phyloP scores from a whole-genome alignment of 441 rosid species.

The Jatropha podagrica region DNA sequence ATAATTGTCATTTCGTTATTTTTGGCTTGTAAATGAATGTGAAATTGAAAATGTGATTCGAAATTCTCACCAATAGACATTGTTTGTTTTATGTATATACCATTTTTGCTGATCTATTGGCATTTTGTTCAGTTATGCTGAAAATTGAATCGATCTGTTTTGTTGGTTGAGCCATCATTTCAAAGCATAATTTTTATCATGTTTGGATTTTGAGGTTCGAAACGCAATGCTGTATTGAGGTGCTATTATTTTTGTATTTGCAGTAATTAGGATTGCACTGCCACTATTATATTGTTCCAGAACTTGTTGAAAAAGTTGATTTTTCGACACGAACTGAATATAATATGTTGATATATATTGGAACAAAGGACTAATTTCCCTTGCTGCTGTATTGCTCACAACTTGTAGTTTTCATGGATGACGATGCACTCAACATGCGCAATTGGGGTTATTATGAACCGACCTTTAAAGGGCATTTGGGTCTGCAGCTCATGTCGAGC shows the following conservation, averaged over 20 bases:
- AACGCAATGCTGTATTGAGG: not conserved
- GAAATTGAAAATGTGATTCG: constrained; percentile 12
- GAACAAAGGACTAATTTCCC: not conserved
- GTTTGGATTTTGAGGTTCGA: not conserved
- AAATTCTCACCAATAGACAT: not conserved
- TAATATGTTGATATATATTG: constrained; percentile 1
- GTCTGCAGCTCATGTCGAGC: constrained; percentile 69
- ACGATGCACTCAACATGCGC: constrained; percentile 62
- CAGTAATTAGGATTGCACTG: constrained; percentile 8
- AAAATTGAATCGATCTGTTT: constrained; percentile 13
- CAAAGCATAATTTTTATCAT: not conserved
- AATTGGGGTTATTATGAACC: constrained; percentile 87
- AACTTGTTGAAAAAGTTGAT: not conserved
- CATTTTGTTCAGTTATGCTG: not conserved
- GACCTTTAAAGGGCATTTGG: constrained; percentile 62
- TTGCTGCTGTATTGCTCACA: constrained; percentile 22
- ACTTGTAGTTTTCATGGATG: constrained; percentile 57
- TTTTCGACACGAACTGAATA: not conserved
- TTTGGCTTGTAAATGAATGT: not conserved
- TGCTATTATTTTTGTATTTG: not conserved
- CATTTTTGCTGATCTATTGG: not conserved
- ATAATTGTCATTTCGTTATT: not conserved
- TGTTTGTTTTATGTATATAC: not conserved
- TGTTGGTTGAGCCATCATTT: not conserved
- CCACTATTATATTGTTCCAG: not conserved